Base-by-base conservation (phyloP, 495 filamentous ascomycete genomes). In the Symbiotaphrina buchneri region DNA sequence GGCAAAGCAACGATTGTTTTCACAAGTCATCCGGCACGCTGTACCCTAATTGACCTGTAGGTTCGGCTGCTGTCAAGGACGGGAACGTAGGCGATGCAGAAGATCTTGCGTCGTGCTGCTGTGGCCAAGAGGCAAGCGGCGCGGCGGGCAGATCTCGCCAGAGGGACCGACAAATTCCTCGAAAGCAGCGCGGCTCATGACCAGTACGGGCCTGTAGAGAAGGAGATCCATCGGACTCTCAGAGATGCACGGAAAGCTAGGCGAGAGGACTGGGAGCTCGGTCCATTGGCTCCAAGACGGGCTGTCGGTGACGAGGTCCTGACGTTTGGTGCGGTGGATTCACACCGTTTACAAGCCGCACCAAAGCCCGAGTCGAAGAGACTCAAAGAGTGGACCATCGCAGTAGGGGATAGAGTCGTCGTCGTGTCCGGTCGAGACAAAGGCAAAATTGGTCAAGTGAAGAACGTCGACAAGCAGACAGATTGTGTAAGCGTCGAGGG, bases 361-460 rank as follows among this genome's bases (percentile, higher is more conserved):
- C 38, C 44, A 21, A 40, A 63, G 23, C 53, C 52, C 16, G 36
- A 53, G 34, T 47, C 60, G 31, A 39, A 53, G 26, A 68, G 66
- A 32, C 53, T 59, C 24, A 57, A 62, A 41, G 58, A 59, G 39
- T 56, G 72, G 37, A 73, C 74, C 34, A 59, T 94, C 39, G 63
- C 56, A 10, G 43, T 50, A 5, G 70, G 66, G 6, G 84, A 94
- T 43, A 61, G 84, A 32, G 78, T 91, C 19, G 78, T 81, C 21
- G 47, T 91, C 20, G 52, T 74, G 27, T 68, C 72, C 30, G 82
- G 84, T 14, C 56, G 56, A 35, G 75, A 84, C 38, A 74, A 71
- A 55, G 80, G 81, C 35, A 74, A 71, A 51, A 91, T 97, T 53
- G 73, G 71, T 18, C 53, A 52, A 19, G 65, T 94, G 18, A 43